Evolutionary conservation across 2,329 filamentous ascomycete species (phyloP), one percentile per base, ranked within the genome.

Genomic region (Cordyceps farinosa): DNA sequence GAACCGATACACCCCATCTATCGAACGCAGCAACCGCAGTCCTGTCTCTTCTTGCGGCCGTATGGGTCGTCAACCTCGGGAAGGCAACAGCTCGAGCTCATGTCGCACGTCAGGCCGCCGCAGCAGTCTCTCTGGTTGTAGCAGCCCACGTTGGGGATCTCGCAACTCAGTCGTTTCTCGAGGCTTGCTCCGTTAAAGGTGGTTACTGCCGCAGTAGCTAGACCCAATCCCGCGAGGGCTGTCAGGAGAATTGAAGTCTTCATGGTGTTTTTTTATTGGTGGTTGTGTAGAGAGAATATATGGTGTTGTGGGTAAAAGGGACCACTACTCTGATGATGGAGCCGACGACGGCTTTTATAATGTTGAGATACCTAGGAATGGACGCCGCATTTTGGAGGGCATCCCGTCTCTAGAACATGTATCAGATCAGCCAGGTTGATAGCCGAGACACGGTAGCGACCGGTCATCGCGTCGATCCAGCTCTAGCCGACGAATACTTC

Each of bases 21-120:
- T 27, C 30, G 3, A 2, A 15, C 3, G 45, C 57, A 60, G 38
- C 57, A 72, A 8, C 57, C 57, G 13, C 57, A 60, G 3, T 40
- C 38, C 11, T 59, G 45, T 51, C 56, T 34, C 34, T 59, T 59
- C 5, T n/a, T 40, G 45, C 29, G 15, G 5, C 15, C 11, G 7
- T 36, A 17, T 1, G 22, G 8, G 27, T 44, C 71, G 64, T 56
- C 42, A n/a, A 36, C 47, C 22, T 51, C 22, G 29, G 22, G 5
- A 40, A 48, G 1, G 54, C 47, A 58, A 44, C 60, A 62, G 34
- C 32, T 56, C 3, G 32, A 32, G 11, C 22, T 51, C 5, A 62
- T 51, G 34, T 56, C 15, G 44, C 60, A 62, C 10, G n/a, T 48
- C 29, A 62, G 60, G 27, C 52, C 61, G 29, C 61, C 61, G 22